Evolutionary conservation across 257 asterid species (phyloP).

Genomic region (Solanum virginianum): DNA sequence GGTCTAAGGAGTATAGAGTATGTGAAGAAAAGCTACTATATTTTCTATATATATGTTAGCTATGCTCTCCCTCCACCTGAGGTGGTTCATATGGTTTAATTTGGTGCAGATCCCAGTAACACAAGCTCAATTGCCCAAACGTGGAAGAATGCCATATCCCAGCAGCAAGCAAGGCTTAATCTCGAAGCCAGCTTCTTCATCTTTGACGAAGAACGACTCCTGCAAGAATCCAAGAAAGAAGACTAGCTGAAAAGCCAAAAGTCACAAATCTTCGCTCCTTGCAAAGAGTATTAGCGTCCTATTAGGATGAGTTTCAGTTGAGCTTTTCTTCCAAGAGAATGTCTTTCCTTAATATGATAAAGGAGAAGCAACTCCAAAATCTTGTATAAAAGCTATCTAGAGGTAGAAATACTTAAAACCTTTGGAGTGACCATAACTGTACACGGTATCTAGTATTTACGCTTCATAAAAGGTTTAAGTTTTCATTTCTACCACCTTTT

Average conservation of each 20-base stretch:
- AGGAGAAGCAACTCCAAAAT: neutral
- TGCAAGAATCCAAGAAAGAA: slow-evolving; percentile 23
- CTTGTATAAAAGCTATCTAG: neutral
- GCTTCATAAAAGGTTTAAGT: neutral
- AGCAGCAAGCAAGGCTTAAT: slow-evolving; percentile 24
- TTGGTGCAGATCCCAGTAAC: slow-evolving; percentile 29
- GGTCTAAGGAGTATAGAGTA: too few species aligned
- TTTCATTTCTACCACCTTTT: neutral
- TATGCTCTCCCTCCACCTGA: neutral
- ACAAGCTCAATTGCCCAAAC: slow-evolving; percentile 28
- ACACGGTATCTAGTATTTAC: neutral
- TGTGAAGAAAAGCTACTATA: neutral
- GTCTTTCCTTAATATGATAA: neutral
- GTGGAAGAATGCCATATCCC: slow-evolving; percentile 24
- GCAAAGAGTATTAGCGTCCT: slow-evolving; percentile 10
- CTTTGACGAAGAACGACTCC: slow-evolving; percentile 19
- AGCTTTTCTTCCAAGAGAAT: neutral
- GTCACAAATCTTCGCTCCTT: slow-evolving; percentile 8
- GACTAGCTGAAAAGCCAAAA: slow-evolving; percentile 4
- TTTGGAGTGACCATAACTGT: neutral
- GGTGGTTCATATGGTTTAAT: neutral
- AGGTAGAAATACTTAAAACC: neutral
- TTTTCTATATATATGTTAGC: neutral
- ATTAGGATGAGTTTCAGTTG: neutral
- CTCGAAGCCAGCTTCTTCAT: slow-evolving; percentile 41